Conservation (phyloP, 2,329 filamentous ascomycete species). For the Fusarium staphyleae region DNA sequence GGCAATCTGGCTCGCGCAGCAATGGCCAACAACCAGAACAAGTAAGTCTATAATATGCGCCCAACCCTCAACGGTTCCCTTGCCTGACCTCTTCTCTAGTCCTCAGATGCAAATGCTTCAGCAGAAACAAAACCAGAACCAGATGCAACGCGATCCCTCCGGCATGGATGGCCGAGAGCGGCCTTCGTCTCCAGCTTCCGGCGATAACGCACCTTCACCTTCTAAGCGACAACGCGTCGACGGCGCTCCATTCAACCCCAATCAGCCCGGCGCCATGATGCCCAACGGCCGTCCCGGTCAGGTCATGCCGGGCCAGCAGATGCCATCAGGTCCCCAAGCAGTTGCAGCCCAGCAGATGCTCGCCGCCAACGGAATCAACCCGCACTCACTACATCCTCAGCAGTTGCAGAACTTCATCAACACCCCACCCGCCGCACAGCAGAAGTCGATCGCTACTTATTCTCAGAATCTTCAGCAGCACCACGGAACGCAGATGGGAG, state of each 20-base stretch:
- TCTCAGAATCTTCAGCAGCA: slow-evolving; percentile 83
- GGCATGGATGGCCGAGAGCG: slow-evolving; percentile 84
- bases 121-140: slow-evolving; percentile 71
- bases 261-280: slow-evolving; percentile 70
- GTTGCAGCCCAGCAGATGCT: slow-evolving; percentile 67
- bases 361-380: slow-evolving; percentile 75
- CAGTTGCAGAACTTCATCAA: slow-evolving; percentile 73
- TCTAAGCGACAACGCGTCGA: slow-evolving; percentile 87
- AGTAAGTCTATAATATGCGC: slow-evolving; percentile 57
- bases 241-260: slow-evolving; percentile 74
- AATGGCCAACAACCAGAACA: slow-evolving; percentile 78
- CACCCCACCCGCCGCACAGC: slow-evolving; percentile 67
- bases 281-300: slow-evolving; percentile 75
- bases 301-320: slow-evolving; percentile 75
- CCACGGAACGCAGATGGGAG: slow-evolving; percentile 80
- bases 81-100: slow-evolving; percentile 48
- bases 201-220: slow-evolving; percentile 89
- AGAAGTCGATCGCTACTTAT: slow-evolving; percentile 88
- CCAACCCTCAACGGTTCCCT: background rate
- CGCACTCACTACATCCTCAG: slow-evolving; percentile 73
- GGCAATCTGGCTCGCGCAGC: slow-evolving; percentile 74
- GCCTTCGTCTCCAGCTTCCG: slow-evolving; percentile 80
- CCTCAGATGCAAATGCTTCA: slow-evolving; percentile 76
- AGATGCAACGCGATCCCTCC: slow-evolving; percentile 88
- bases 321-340: slow-evolving; percentile 60